Evolutionary conservation across 148 eudicot genomes (phyloP).

Genomic region (Nepenthes mirabilis): DNA sequence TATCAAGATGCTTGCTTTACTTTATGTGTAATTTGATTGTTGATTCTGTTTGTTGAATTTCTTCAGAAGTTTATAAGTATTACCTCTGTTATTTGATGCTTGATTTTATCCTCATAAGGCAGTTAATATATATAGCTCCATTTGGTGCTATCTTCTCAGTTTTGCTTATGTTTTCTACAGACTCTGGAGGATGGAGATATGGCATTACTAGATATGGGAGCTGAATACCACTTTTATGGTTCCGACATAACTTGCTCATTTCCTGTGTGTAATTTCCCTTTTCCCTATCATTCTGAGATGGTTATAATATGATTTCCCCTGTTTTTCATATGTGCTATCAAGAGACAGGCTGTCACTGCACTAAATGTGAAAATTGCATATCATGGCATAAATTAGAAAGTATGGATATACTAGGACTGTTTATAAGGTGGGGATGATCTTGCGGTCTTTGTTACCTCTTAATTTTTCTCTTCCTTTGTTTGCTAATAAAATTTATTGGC

Average conservation of each 20-base stretch:
- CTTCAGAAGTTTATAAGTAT: no score
- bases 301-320: slow-evolving; percentile 7
- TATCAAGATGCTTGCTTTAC: no score
- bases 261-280: slow-evolving; percentile 41
- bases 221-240: slow-evolving; percentile 94
- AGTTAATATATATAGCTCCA: not conserved
- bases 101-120: not conserved
- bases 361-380: no score
- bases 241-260: slow-evolving; percentile 96
- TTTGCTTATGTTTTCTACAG: slow-evolving; percentile 21
- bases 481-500: no score
- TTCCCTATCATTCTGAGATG: not conserved
- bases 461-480: no score
- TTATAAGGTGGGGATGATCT: no score
- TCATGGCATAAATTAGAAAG: no score
- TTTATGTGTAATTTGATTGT: no score
- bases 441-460: no score
- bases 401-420: no score
- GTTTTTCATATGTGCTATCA: not conserved
- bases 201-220: slow-evolving; percentile 97
- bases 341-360: no score
- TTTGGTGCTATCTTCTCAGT: not conserved
- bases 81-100: not conserved
- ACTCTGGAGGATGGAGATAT: slow-evolving; percentile 71
- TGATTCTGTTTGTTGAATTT: no score